A percentile compares a stretch with the other conserved stretches of the same genome.
Evolutionary conservation across 352 stramenopile genomes (phyloP).

Genomic region (Phytophthora macrochlamydospora): DNA sequence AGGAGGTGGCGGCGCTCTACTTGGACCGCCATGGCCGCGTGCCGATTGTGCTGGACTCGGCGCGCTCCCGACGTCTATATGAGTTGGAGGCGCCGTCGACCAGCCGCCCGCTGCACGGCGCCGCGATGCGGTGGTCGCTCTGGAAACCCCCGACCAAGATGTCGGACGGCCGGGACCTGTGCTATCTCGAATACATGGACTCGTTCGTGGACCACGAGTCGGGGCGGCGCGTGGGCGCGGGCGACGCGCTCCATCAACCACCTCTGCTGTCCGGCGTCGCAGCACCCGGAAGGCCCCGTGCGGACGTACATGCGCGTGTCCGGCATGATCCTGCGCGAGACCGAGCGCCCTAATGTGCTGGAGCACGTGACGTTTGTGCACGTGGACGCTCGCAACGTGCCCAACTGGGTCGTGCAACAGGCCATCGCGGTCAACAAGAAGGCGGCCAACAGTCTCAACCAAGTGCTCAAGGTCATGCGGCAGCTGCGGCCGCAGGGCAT

Average conservation of each 20-base stretch:
- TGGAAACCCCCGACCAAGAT: slow-evolving; percentile 61
- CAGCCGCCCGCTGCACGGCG: slow-evolving; percentile 48
- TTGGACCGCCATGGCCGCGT: slow-evolving; percentile 43
- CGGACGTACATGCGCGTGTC: slow-evolving; percentile 60
- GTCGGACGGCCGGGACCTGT: slow-evolving; percentile 57
- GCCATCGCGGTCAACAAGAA: slow-evolving; percentile 53
- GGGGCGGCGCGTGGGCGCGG: slow-evolving; percentile 66
- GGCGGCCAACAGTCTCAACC: slow-evolving; percentile 54
- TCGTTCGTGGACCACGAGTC: slow-evolving; percentile 64
- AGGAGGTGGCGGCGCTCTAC: slow-evolving; percentile 70
- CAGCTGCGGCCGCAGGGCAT: slow-evolving; percentile 32
- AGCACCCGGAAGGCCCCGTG: slow-evolving; percentile 57
- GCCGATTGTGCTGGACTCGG: slow-evolving; percentile 53
- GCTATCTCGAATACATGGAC: slow-evolving; percentile 73
- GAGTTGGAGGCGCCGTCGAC: slow-evolving; percentile 50
- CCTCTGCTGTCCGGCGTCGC: slow-evolving; percentile 57
- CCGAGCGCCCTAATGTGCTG: slow-evolving; percentile 52
- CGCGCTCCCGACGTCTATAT: slow-evolving; percentile 56
- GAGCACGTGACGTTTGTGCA: slow-evolving; percentile 66
- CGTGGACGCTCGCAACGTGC: slow-evolving; percentile 47
- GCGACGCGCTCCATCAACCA: slow-evolving; percentile 72
- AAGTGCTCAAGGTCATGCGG: slow-evolving; percentile 69
- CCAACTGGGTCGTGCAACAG: slow-evolving; percentile 55
- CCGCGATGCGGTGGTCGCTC: slow-evolving; percentile 59
- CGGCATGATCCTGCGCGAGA: slow-evolving; percentile 68